Evolutionary conservation across 805 yeast genomes (phyloP), one percentile per base, ranked within the genome.

Genomic region (Sungouiella blattae): DNA sequence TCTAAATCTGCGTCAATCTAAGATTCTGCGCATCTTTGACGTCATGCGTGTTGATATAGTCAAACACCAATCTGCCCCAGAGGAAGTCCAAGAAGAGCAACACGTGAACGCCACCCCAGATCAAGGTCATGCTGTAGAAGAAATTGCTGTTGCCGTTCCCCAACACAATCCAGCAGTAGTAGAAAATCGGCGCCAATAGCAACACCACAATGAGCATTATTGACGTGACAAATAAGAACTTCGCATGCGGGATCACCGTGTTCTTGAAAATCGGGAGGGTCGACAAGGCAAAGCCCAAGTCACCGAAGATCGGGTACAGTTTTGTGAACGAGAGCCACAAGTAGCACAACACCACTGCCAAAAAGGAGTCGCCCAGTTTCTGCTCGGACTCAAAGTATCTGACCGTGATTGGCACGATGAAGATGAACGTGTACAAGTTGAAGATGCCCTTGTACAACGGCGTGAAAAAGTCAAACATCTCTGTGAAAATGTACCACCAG

Each of bases 401-500:
- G 9, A 87, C 51, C 0, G 95, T 74, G 13, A 91, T 49, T 11
- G 98, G 98, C 2, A 84, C 40, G 3, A 81, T 69, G 55, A 85
- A 84, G 2, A 81, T 63, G 13, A 78, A 66, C 11, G 79, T 60
- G 60, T 80, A 87, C 30, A 89, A 52, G 51, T 88, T 89, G 77
- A 89, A 93, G 14, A 88, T 81, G 8, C 87, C 80, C 26, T 81
- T 64, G 67, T 85, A 93, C 52, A 93, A 88, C 14, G 86, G 79
- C 18, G 82, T 73, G 69, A 91, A 93, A 54, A 80, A 84, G 36
- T 83, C 93, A 62, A 93, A 93, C 78, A 93, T 85, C 60, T 93
- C 98, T 27, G 91, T 84, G 67, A 93, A 93, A 50, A 89, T 80
- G 64, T 93, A 93, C 99, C 99, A 93, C 99, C 99, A 93, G 14